These are phyloP conservation scores for Chrysoporthe cubensis DNA, from an alignment of 2,329 filamentous ascomycete species.

Conservation along the genomic window DNA sequence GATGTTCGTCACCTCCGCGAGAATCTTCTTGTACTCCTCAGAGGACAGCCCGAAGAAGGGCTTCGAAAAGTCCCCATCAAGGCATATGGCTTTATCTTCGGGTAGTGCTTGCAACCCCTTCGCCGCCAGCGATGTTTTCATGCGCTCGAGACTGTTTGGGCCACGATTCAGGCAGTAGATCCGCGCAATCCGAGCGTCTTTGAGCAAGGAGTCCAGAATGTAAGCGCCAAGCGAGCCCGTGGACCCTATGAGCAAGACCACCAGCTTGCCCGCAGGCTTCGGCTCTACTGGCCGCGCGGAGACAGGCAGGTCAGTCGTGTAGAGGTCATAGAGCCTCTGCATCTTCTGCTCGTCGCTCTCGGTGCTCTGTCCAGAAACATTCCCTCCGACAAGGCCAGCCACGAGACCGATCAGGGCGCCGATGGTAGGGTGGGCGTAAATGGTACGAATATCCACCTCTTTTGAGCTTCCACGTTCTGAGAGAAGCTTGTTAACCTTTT, in stretches of 20 bases:
- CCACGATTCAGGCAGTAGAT: conserved; percentile 23
- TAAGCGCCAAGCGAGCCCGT: conserved; percentile 23
- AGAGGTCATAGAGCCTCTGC: conserved; percentile 16
- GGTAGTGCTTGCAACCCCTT: conserved; percentile 12
- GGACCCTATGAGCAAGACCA: conserved; percentile 22
- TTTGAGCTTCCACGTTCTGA: conserved; percentile 2
- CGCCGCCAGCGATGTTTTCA: conserved; percentile 5
- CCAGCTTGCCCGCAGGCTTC: conserved; percentile 3
- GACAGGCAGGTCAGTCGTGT: conserved; percentile 13
- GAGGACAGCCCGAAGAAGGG: conserved; percentile 10
- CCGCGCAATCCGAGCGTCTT: background rate
- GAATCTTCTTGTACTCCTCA: conserved; percentile 11
- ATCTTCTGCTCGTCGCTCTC: conserved; percentile 19
- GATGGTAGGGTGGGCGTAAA: conserved; percentile 18
- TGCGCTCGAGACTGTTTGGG: conserved; percentile 12
- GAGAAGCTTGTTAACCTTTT: conserved; percentile 13
- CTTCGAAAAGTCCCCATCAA: conserved; percentile 20
- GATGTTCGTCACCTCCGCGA: conserved; percentile 11
- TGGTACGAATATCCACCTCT: conserved; percentile 6
- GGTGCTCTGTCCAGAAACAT: background rate
- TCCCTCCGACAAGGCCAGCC: conserved; percentile 2
- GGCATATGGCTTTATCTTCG: background rate
- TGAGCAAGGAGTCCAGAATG: conserved; percentile 18
- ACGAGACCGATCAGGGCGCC: conserved; percentile 9
- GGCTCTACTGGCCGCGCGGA: conserved; percentile 8